These are phyloP conservation scores for Acacia acuminata DNA, from an alignment of 306 rosid species.

Conservation along the genomic window DNA sequence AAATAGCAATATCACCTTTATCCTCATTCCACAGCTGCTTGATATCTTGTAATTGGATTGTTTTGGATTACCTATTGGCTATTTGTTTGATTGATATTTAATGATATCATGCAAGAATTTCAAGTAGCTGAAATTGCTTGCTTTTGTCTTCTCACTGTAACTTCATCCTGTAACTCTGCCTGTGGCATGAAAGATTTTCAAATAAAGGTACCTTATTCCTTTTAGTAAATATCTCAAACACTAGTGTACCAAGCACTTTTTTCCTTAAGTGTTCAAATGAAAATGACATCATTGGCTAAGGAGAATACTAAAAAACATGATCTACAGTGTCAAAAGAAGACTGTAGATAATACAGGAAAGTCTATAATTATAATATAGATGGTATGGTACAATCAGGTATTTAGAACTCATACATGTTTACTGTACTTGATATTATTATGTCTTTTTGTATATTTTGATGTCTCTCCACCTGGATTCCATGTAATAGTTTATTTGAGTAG, in stretches of 20 bases:
- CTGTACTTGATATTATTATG: background rate
- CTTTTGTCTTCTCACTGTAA: background rate
- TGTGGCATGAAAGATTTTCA: background rate
- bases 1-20: background rate
- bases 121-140: background rate
- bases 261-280: background rate
- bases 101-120: background rate
- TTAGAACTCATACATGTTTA: background rate
- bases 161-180: background rate
- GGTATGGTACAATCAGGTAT: background rate
- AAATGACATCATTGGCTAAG: background rate
- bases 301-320: background rate
- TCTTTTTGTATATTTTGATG: constrained; percentile 34
- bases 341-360: background rate
- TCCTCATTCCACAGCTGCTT: background rate
- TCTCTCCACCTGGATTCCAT: constrained; percentile 47
- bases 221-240: too few relatives aligned
- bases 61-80: background rate
- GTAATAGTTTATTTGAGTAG: constrained; percentile 28
- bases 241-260: background rate
- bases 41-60: background rate
- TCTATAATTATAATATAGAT: background rate
- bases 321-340: background rate
- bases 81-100: background rate
- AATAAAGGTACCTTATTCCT: too few relatives aligned